Evolutionary conservation across 108 stramenopile genomes (phyloP).

Genomic region (Fragilaria radians): DNA sequence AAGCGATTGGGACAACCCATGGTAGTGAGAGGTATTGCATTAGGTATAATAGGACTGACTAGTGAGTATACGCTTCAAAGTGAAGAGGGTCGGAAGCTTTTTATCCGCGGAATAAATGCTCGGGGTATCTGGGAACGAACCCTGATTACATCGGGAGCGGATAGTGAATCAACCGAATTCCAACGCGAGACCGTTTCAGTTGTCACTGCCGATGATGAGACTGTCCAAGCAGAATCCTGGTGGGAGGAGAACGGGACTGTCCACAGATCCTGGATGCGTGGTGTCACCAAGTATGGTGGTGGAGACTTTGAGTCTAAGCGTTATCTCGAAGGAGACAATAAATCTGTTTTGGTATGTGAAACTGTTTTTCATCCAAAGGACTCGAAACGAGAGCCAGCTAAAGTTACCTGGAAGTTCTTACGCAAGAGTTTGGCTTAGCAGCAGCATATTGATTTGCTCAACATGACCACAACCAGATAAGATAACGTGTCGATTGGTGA

Average conservation of each 20-base stretch:
- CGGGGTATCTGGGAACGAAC: constrained; percentile 76
- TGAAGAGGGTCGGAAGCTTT: constrained; percentile 43
- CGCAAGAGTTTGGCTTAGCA: no score
- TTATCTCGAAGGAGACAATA: constrained; percentile 45
- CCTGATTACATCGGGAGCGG: constrained; percentile 50
- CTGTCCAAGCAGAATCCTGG: constrained; percentile 62
- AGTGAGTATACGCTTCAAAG: constrained; percentile 62
- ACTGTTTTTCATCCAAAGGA: constrained; percentile 64
- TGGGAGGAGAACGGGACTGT: constrained; percentile 65
- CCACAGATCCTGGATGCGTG: constrained; percentile 63
- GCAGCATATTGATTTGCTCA: no score
- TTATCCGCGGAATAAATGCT: constrained; percentile 56
- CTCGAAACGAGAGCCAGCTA: constrained; percentile 24
- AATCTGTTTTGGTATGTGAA: constrained; percentile 60
- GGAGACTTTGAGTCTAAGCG: constrained; percentile 68
- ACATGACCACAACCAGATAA: no score
- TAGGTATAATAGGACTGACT: constrained; percentile 55
- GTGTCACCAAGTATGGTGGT: constrained; percentile 63
- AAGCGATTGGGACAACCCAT: constrained; percentile 65
- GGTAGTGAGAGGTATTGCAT: constrained; percentile 61
- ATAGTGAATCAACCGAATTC: constrained; percentile 15
- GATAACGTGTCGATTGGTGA: no score
- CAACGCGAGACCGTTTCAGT: constrained; percentile 15
- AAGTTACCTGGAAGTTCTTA: constrained; percentile 55
- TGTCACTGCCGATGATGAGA: constrained; percentile 61